Evolutionary conservation across 2,329 filamentous ascomycete species (phyloP).

Genomic region (Sarocladiaceae sp.): DNA sequence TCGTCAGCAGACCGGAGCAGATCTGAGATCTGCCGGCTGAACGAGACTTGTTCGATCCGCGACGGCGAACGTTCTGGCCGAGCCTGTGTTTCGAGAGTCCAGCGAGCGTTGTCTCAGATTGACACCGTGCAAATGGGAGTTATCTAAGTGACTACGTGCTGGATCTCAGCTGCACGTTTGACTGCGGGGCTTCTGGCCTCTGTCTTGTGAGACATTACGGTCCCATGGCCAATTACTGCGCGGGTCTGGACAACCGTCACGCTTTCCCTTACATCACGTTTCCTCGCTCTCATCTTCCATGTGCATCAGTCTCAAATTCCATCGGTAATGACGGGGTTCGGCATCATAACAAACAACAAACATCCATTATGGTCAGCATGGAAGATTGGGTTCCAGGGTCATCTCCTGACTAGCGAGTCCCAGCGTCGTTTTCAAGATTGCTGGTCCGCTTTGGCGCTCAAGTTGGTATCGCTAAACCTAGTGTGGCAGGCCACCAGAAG

Average conservation of each 20-base stretch:
- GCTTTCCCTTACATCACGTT: neutral
- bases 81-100: neutral
- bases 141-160: neutral
- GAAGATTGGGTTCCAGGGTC: conserved; percentile 1
- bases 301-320: neutral
- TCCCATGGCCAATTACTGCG: neutral
- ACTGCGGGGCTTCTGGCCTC: neutral
- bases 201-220: conserved; percentile 6
- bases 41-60: too few relatives aligned
- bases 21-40: too few relatives aligned
- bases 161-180: conserved; percentile 5
- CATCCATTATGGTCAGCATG: neutral
- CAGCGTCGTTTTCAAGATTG: conserved; percentile 4
- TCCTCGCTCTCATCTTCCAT: conserved; percentile 3
- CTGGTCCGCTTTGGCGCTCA: conserved; percentile 3
- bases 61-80: too few relatives aligned
- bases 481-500: neutral
- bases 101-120: neutral
- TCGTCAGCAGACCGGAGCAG: too few relatives aligned
- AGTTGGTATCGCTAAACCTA: conserved; percentile 3
- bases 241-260: neutral
- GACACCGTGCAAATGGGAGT: too few relatives aligned
- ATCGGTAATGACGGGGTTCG: neutral
- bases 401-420: neutral
- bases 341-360: conserved; percentile 4